Conservation (phyloP, 2,329 filamentous ascomycete genomes). For the Cordyceps militaris region DNA sequence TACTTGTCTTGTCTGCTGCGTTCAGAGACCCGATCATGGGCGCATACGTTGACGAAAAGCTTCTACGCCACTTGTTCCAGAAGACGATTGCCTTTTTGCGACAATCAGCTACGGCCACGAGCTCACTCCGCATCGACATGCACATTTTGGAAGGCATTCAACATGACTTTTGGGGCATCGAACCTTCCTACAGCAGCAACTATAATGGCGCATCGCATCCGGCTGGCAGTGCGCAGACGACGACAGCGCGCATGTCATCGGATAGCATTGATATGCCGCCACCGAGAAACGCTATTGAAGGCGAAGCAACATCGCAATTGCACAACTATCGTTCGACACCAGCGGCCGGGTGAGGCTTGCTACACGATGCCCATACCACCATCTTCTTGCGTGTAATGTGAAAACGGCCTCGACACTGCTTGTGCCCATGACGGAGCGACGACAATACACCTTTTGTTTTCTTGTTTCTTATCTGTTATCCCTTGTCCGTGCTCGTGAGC, state of each 20-base stretch:
- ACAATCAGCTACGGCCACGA: constrained; percentile 63
- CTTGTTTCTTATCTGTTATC: not conserved
- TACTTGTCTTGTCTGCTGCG: constrained; percentile 80
- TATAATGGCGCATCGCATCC: not conserved
- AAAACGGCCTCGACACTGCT: not conserved
- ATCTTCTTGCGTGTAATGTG: not conserved
- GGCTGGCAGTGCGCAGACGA: not conserved
- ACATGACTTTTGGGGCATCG: constrained; percentile 33
- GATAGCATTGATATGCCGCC: constrained; percentile 10
- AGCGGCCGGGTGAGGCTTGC: not conserved
- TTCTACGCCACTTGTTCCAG: constrained; percentile 54
- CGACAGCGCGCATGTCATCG: constrained; percentile 14
- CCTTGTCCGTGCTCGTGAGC: not conserved
- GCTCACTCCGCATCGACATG: constrained; percentile 66
- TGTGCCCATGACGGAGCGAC: constrained; percentile 3
- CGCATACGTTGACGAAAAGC: constrained; percentile 47
- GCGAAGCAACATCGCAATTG: constrained; percentile 6
- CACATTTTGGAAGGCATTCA: constrained; percentile 59
- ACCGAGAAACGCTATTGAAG: not conserved
- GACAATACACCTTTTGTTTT: not conserved
- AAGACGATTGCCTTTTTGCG: constrained; percentile 73
- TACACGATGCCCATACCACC: not conserved
- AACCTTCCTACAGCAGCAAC: not conserved
- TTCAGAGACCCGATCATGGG: constrained; percentile 60
- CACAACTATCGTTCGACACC: not conserved